A percentile compares a stretch with the other conserved stretches of the same genome.
Conservation (phyloP, 2,329 filamentous ascomycete genomes). For the Helotiales sp. region DNA sequence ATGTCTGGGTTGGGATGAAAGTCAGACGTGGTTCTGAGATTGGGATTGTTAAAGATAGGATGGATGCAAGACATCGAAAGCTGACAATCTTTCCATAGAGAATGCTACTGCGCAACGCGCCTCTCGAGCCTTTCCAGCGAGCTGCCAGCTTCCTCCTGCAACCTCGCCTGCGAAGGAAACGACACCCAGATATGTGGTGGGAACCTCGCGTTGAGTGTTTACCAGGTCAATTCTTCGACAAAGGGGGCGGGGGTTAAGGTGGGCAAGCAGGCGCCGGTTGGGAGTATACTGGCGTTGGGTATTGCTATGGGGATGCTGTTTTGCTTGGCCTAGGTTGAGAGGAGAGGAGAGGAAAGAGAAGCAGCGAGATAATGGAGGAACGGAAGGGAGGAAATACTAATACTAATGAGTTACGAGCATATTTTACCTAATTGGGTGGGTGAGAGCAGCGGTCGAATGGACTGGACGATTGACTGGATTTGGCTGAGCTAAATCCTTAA, state of each 20-base stretch:
- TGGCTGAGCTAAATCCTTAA: neutral
- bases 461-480: neutral
- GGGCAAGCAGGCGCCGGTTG: constrained; percentile 18
- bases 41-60: neutral
- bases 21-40: neutral
- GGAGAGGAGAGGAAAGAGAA: neutral
- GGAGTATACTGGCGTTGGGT: constrained; percentile 26
- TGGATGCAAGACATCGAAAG: neutral
- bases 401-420: constrained; percentile 8
- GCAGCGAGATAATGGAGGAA: neutral
- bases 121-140: constrained; percentile 48
- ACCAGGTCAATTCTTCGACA: constrained; percentile 30
- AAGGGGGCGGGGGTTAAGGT: constrained; percentile 19
- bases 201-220: constrained; percentile 48
- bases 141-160: constrained; percentile 49
- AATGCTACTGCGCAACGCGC: constrained; percentile 59
- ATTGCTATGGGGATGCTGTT: constrained; percentile 27
- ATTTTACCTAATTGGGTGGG: neutral
- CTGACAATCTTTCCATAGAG: constrained; percentile 39
- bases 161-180: constrained; percentile 55
- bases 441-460: no score
- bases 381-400: neutral
- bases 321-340: constrained; percentile 16
- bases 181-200: constrained; percentile 54
- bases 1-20: neutral